Evolutionary conservation across 306 rosid species (phyloP).

Genomic region (Pueraria montana): DNA sequence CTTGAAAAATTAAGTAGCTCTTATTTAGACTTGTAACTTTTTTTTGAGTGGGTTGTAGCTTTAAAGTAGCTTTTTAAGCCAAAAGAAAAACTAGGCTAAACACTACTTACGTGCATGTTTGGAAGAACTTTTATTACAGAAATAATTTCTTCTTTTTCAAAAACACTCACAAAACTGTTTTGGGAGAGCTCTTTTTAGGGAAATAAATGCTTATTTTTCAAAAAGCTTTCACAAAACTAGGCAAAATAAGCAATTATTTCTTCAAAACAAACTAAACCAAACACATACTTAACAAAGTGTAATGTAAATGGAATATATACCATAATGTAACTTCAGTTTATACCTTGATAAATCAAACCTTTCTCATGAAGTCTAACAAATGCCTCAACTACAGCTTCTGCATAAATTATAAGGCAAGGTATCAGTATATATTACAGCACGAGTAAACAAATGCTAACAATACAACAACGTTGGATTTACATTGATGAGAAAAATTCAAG

Average conservation of each 20-base stretch:
- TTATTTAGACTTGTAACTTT: no score
- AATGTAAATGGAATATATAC: slow-evolving; percentile 39
- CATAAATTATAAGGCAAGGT: slow-evolving; percentile 51
- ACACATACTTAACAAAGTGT: background rate
- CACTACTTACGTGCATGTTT: no score
- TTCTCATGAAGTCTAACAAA: slow-evolving; percentile 96
- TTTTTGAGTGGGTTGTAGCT: no score
- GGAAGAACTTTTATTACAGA: no score
- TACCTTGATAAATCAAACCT: slow-evolving; percentile 98
- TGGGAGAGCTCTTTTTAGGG: background rate
- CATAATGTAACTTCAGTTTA: slow-evolving; percentile 40
- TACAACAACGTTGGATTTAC: background rate
- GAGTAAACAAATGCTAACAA: slow-evolving; percentile 32
- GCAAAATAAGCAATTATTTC: background rate
- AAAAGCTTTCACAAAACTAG: background rate
- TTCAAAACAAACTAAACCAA: background rate
- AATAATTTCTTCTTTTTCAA: background rate
- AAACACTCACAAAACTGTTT: background rate
- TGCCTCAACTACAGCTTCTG: slow-evolving; percentile 97
- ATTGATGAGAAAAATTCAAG: slow-evolving; percentile 35
- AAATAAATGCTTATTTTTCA: background rate
- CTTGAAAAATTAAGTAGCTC: no score
- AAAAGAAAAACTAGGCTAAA: no score
- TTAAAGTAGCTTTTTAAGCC: no score
- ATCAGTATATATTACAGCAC: slow-evolving; percentile 50